These are phyloP conservation scores for Podaxis sp. DNA, from an alignment of 768 basidiomycete genomes.

Conservation along the genomic window DNA sequence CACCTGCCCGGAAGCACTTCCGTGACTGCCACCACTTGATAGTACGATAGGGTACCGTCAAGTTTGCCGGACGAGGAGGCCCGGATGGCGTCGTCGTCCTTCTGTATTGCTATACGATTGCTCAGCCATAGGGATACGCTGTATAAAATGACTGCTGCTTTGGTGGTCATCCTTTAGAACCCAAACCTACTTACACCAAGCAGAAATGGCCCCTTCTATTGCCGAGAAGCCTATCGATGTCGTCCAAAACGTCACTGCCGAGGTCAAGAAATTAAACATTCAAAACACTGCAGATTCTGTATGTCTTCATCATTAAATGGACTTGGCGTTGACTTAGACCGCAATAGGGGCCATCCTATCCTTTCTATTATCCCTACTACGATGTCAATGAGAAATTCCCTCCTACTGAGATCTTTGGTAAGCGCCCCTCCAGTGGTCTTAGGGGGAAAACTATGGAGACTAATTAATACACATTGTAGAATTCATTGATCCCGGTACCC, in stretches of 20 bases:
- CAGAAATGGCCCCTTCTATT: constrained; percentile 32
- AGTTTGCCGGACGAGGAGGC: neutral
- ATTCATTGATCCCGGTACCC: constrained; percentile 41
- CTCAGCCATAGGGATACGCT: neutral
- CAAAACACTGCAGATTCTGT: constrained; percentile 17
- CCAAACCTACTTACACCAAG: neutral
- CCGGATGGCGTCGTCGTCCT: neutral
- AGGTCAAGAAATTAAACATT: constrained; percentile 17
- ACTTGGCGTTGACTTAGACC: neutral
- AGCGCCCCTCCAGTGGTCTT: neutral
- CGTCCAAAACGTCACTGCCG: constrained; percentile 15
- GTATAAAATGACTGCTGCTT: neutral
- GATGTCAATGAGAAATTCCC: constrained; percentile 50
- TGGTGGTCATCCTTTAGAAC: neutral
- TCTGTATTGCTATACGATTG: neutral
- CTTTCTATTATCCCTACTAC: constrained; percentile 48
- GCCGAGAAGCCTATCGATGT: constrained; percentile 21
- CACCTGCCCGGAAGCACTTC: neutral
- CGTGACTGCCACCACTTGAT: neutral
- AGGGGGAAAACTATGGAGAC: neutral
- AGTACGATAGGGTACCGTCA: neutral
- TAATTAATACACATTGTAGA: constrained; percentile 23
- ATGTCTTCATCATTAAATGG: neutral
- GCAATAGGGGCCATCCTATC: constrained; percentile 41
- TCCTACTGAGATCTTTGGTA: constrained; percentile 47